Conservation (phyloP, 2,329 filamentous ascomycete genomes). For the Teratosphaeria viscida region DNA sequence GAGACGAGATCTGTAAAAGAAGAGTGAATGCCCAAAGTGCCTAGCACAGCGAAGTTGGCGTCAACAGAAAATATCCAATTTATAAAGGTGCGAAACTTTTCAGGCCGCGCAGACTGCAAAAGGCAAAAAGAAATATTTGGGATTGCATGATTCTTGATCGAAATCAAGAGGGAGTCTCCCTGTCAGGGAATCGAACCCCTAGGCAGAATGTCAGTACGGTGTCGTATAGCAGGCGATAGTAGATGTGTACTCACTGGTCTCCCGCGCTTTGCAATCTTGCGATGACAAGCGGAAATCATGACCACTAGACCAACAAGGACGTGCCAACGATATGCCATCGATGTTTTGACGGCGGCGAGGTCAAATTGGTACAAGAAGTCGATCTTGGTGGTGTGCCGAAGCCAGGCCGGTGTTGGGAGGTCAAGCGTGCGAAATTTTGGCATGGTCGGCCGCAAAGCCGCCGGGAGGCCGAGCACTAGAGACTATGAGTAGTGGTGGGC, state of each 20-base stretch:
- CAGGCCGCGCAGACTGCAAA: not conserved
- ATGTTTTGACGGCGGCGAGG: no score
- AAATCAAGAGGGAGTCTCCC: not conserved
- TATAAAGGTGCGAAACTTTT: not conserved
- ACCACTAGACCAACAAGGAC: slow-evolving; percentile 24
- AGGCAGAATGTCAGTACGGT: not conserved
- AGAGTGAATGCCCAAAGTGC: no score
- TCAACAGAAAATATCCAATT: not conserved
- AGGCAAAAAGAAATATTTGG: not conserved
- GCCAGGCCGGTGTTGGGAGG: no score
- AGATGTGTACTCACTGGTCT: not conserved
- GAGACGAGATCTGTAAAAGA: no score
- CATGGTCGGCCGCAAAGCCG: no score
- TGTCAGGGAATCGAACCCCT: not conserved
- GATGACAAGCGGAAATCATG: slow-evolving; percentile 29
- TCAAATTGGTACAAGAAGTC: no score
- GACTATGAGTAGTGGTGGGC: no score
- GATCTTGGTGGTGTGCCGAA: no score
- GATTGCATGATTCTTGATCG: not conserved
- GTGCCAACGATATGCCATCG: no score
- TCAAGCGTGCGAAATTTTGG: no score
- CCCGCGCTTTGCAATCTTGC: not conserved
- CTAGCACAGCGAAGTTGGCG: no score
- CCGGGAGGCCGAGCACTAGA: no score
- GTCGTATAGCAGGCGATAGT: not conserved